Conservation (phyloP, 148 eudicot species). For the Linanthus parryae region DNA sequence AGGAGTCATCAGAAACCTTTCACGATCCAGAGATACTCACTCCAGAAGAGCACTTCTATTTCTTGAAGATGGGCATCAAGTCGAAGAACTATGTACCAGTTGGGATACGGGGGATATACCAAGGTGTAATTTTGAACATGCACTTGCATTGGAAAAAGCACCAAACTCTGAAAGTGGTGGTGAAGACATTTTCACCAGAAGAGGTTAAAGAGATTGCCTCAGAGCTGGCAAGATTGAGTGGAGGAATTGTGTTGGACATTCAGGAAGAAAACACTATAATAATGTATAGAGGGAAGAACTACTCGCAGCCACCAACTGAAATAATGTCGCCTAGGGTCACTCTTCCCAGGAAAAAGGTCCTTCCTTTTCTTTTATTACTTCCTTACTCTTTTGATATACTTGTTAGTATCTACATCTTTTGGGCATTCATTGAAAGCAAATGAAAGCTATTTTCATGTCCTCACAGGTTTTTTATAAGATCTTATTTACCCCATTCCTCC, state of each 20-base stretch:
- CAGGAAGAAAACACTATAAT: conserved; percentile 77
- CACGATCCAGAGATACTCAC: conserved; percentile 97
- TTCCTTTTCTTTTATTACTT: conserved; percentile 2
- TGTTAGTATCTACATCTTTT: too few species aligned
- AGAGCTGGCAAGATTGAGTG: conserved; percentile 82
- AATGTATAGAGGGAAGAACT: conserved; percentile 96
- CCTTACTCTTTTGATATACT: neutral
- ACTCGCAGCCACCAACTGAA: conserved; percentile 95
- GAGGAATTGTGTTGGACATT: conserved; percentile 93
- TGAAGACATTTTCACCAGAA: conserved; percentile 76
- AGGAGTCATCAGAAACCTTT: conserved; percentile 70
- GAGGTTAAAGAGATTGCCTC: conserved; percentile 90
- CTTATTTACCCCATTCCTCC: too few species aligned
- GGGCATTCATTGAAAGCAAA: too few species aligned
- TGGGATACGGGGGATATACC: conserved; percentile 88
- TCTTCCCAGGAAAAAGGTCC: conserved; percentile 89
- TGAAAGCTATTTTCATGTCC: too few species aligned
- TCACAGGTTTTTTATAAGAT: too few species aligned
- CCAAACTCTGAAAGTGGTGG: conserved; percentile 81
- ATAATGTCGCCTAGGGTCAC: conserved; percentile 90
- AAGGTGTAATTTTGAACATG: conserved; percentile 94
- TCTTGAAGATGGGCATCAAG: conserved; percentile 85
- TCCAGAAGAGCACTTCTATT: conserved; percentile 97
- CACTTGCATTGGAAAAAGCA: conserved; percentile 99
- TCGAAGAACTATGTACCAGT: conserved; percentile 90